Conservation (phyloP, 176 grass and related monocot genomes). For the Raddia guianensis region DNA sequence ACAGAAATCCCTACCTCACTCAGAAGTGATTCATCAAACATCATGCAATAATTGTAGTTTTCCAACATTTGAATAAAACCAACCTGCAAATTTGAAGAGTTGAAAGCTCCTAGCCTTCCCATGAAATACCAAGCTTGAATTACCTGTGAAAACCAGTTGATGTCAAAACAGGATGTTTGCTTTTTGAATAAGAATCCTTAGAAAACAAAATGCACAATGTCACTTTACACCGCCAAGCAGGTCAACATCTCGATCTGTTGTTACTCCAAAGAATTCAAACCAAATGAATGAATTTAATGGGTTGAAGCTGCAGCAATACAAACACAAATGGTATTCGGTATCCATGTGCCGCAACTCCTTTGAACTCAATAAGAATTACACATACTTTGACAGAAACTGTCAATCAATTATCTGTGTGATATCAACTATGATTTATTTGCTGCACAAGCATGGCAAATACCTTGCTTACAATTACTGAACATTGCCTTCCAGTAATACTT, state of each 20-base stretch:
- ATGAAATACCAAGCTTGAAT: constrained; percentile 97
- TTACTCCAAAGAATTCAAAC: constrained; percentile 86
- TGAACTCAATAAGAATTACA: neutral
- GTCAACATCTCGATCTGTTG: constrained; percentile 82
- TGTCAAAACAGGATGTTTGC: constrained; percentile 14
- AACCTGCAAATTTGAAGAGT: constrained; percentile 98
- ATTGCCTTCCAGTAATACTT: too few relatives aligned
- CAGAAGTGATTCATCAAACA: neutral
- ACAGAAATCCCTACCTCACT: too few relatives aligned
- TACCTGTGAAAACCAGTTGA: constrained; percentile 43
- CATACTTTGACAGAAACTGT: neutral
- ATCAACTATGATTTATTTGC: too few relatives aligned
- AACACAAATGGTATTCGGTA: neutral
- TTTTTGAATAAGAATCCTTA: constrained; percentile 8
- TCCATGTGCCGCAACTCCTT: neutral
- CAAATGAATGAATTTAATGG: constrained; percentile 84
- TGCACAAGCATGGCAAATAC: too few relatives aligned
- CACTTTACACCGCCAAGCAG: constrained; percentile 86
- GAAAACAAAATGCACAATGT: constrained; percentile 24
- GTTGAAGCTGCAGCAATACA: constrained; percentile 68
- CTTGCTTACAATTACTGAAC: too few relatives aligned
- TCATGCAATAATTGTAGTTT: neutral
- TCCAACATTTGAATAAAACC: constrained; percentile 18
- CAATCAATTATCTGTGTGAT: neutral
- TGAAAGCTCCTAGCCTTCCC: constrained; percentile 88